These are phyloP conservation scores for Fusarium illudens DNA, from an alignment of 2,329 filamentous ascomycete genomes.

Conservation along the genomic window DNA sequence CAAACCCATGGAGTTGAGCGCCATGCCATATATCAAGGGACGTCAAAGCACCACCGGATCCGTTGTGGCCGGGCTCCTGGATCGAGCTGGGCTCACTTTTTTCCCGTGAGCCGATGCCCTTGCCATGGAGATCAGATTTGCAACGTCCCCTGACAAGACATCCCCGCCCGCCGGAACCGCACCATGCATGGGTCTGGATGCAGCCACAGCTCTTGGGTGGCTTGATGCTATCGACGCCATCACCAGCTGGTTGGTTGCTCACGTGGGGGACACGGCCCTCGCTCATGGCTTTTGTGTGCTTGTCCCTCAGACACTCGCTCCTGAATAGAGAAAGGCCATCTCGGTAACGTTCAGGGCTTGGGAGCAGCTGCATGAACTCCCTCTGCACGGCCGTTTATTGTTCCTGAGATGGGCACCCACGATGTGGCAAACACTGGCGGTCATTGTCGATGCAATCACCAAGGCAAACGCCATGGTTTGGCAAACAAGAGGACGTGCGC, in stretches of 20 bases:
- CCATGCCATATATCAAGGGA: conserved; percentile 1
- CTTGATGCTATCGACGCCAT: conserved; percentile 25
- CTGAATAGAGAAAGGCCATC: not conserved
- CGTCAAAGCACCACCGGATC: not conserved
- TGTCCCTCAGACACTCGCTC: not conserved
- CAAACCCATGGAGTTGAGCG: not conserved
- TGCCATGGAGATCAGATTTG: not conserved
- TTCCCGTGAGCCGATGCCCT: not conserved
- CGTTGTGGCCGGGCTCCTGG: not conserved
- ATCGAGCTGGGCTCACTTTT: not conserved
- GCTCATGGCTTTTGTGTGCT: not conserved
- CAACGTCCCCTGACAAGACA: not conserved
- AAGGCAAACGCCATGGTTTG: not conserved
- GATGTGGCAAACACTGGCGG: not conserved
- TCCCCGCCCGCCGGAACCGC: not conserved
- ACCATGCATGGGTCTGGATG: conserved; percentile 21
- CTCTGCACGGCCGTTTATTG: not conserved
- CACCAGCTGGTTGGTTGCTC: not conserved
- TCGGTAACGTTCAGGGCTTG: not conserved
- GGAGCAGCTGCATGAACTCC: not conserved
- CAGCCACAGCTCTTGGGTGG: conserved; percentile 16
- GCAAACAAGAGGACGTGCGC: not conserved
- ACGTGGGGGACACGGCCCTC: not conserved
- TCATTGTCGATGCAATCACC: not conserved
- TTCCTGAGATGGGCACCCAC: not conserved